Percentiles rank a stretch among this genome's conserved stretches.
phyloP scores from a whole-genome alignment of 768 basidiomycete species.

The Mycena sanguinolenta region DNA sequence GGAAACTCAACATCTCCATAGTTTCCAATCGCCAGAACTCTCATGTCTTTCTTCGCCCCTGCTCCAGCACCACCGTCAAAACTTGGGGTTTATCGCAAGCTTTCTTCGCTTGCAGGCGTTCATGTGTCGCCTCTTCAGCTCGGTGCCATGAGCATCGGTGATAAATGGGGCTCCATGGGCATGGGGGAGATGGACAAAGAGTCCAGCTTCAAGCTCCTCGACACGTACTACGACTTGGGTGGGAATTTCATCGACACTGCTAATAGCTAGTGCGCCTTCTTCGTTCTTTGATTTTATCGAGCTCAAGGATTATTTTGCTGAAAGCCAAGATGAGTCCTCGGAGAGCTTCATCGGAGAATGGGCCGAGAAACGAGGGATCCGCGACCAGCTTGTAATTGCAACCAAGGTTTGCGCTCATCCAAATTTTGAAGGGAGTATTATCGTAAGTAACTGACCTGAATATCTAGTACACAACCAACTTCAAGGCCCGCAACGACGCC shows the following conservation, averaged over 20 bases:
- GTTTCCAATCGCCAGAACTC: too few relatives aligned
- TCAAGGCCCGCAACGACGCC: background rate
- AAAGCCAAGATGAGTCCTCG: background rate
- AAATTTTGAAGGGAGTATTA: too few relatives aligned
- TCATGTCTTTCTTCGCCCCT: background rate
- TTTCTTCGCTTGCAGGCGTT: background rate
- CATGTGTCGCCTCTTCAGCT: background rate
- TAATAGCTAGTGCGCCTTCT: background rate
- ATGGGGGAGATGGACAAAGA: background rate
- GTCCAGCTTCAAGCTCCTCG: background rate
- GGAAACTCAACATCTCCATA: too few relatives aligned
- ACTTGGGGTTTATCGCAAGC: background rate
- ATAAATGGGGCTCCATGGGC: background rate
- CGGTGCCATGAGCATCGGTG: background rate
- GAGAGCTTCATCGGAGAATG: background rate
- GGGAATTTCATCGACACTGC: background rate
- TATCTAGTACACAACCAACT: background rate
- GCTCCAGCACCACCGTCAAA: background rate
- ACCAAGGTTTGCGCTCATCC: background rate
- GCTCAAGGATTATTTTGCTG: too few relatives aligned
- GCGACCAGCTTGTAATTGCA: background rate
- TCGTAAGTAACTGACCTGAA: background rate
- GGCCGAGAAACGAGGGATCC: background rate
- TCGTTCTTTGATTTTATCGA: too few relatives aligned
- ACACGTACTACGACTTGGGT: background rate